phyloP scores from a whole-genome alignment of 192 early-diverging fungal species.

The Obelidium mucronatum region DNA sequence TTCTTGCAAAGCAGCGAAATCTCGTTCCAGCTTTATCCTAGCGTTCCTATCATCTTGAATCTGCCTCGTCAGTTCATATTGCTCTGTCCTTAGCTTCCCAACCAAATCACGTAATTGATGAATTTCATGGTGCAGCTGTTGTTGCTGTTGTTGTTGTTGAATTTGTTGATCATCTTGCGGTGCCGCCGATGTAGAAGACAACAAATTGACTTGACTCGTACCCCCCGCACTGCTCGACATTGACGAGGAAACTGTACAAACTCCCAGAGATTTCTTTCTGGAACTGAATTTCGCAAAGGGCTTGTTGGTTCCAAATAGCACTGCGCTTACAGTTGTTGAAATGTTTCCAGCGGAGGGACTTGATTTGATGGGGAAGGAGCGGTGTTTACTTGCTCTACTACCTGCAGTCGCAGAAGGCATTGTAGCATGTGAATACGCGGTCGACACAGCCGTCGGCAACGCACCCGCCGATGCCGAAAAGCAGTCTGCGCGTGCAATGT shows the following conservation, averaged over 20 bases:
- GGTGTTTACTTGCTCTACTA: background rate
- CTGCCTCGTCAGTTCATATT: background rate
- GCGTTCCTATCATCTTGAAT: background rate
- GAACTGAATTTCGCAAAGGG: background rate
- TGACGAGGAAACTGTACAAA: background rate
- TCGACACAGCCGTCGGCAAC: background rate
- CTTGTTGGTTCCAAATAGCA: too few relatives aligned
- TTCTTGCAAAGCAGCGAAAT: too few relatives aligned
- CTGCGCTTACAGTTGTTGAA: background rate
- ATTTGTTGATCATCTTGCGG: too few relatives aligned
- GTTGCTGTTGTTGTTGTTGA: too few relatives aligned
- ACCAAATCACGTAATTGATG: background rate
- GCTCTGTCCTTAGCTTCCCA: background rate
- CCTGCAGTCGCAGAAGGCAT: background rate
- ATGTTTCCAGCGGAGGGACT: background rate
- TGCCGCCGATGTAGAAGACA: background rate
- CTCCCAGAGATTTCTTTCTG: background rate
- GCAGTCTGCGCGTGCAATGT: too few relatives aligned
- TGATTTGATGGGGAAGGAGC: background rate
- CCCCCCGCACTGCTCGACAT: background rate
- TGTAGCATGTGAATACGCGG: background rate
- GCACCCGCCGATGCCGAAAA: background rate
- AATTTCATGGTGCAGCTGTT: background rate
- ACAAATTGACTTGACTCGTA: background rate
- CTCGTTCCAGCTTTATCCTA: background rate